These are phyloP conservation scores for Arctium lappa DNA, from an alignment of 129 eudicot genomes.

Conservation along the genomic window DNA sequence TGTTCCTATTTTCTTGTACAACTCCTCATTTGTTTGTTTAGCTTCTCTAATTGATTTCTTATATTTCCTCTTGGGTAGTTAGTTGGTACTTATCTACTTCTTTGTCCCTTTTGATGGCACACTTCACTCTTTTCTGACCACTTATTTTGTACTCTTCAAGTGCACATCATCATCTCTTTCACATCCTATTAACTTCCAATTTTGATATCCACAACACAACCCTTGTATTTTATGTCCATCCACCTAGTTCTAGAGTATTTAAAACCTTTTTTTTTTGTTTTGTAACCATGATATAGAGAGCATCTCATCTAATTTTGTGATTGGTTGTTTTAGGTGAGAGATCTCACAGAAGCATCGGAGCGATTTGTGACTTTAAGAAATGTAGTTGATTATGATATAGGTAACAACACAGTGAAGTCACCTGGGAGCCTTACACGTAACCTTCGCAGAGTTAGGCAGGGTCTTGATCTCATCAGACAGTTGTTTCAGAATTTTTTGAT, in stretches of 20 bases:
- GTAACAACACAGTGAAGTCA: slow-evolving; percentile 49
- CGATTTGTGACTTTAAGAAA: slow-evolving; percentile 43
- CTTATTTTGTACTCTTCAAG: not conserved
- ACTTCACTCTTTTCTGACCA: not conserved
- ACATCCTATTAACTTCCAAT: not conserved
- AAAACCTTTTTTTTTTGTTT: too few species aligned
- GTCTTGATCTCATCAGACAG: slow-evolving; percentile 73
- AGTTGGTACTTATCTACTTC: not conserved
- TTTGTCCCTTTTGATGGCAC: not conserved
- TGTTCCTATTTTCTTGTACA: not conserved
- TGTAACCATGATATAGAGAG: too few species aligned
- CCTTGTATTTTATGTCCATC: not conserved
- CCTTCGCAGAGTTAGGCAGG: slow-evolving; percentile 82
- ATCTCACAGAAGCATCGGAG: slow-evolving; percentile 54
- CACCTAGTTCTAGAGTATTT: not conserved
- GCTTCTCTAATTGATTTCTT: not conserved
- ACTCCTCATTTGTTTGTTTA: not conserved
- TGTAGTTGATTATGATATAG: slow-evolving; percentile 51
- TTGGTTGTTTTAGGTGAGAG: slow-evolving; percentile 47
- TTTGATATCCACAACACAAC: not conserved
- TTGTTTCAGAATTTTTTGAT: slow-evolving; percentile 58
- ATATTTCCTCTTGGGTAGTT: not conserved
- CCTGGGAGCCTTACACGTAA: slow-evolving; percentile 82
- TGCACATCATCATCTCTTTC: not conserved
- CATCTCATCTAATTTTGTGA: not conserved